phyloP scores from a whole-genome alignment of 495 filamentous ascomycete genomes.

The Talaromyces wortmannii region DNA sequence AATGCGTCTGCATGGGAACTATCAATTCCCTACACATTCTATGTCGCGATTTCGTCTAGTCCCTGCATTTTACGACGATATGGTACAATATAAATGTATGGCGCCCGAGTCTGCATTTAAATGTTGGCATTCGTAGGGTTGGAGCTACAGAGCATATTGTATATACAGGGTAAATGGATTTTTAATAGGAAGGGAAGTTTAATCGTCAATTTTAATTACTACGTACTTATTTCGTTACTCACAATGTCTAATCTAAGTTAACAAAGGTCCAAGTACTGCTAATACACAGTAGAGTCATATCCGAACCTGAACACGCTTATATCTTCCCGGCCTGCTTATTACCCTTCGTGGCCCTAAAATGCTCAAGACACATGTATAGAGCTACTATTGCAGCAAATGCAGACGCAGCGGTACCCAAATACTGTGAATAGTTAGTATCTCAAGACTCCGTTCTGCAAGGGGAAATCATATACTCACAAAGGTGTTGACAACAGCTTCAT shows the following conservation, averaged over 20 bases:
- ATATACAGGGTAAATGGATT: background rate
- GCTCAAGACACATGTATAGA: background rate
- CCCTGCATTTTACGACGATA: background rate
- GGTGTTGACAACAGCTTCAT: slow-evolving; percentile 12
- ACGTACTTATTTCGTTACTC: background rate
- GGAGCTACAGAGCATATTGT: background rate
- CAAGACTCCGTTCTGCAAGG: background rate
- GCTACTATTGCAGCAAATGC: slow-evolving; percentile 1
- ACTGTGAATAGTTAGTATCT: background rate
- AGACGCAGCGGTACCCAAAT: slow-evolving; percentile 2
- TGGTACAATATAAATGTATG: background rate
- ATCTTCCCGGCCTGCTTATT: background rate
- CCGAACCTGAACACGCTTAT: background rate
- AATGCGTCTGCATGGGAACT: background rate
- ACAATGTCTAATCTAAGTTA: background rate
- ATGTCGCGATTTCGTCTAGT: background rate
- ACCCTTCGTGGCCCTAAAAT: background rate
- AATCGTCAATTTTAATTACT: background rate
- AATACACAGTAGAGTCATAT: background rate
- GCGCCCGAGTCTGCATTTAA: background rate
- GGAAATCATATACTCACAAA: slow-evolving; percentile 2
- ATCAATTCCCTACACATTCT: background rate
- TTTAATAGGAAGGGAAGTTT: background rate
- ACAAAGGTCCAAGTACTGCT: background rate
- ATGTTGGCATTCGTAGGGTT: background rate